Evolutionary conservation across 1,284 basidiomycete genomes (phyloP).

Genomic region (Fomes fomentarius): DNA sequence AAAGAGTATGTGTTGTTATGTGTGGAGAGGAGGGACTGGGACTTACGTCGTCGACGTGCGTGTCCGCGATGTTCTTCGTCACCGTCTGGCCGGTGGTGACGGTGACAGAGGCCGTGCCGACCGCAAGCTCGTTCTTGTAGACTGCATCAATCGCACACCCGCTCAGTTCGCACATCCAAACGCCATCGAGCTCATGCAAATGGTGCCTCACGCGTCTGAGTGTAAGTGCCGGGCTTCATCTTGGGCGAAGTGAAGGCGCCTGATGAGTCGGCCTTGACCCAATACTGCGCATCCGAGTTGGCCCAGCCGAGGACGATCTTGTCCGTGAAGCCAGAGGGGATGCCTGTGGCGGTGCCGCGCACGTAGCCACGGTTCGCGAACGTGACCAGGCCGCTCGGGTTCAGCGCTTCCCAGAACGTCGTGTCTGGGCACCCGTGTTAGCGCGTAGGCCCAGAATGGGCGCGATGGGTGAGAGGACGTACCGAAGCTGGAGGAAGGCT

Average conservation of each 20-base stretch:
- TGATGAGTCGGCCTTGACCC: slow-evolving; percentile 1
- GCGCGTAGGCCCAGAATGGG: background rate
- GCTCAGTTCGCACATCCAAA: background rate
- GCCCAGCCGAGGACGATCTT: slow-evolving; percentile 35
- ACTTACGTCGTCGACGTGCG: slow-evolving; percentile 8
- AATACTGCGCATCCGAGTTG: slow-evolving; percentile 6
- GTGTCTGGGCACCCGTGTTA: background rate
- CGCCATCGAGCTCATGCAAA: background rate
- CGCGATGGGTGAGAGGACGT: slow-evolving; percentile 28
- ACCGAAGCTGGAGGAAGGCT: slow-evolving; percentile 45
- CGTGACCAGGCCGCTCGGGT: slow-evolving; percentile 46
- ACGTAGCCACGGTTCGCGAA: slow-evolving; percentile 48
- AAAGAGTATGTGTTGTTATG: too few relatives aligned
- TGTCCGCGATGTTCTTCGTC: slow-evolving; percentile 2
- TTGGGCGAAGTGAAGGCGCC: slow-evolving; percentile 41
- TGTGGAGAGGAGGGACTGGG: background rate
- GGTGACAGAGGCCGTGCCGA: slow-evolving; percentile 5
- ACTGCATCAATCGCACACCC: background rate
- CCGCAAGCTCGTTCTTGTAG: slow-evolving; percentile 5
- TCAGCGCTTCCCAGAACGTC: slow-evolving; percentile 45
- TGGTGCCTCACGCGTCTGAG: slow-evolving; percentile 1
- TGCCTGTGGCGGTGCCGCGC: slow-evolving; percentile 47
- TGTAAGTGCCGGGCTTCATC: slow-evolving; percentile 49
- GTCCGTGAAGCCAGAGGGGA: slow-evolving; percentile 41
- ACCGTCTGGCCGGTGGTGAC: background rate